A percentile compares a stretch with the other conserved stretches of the same genome.
phyloP scores from a whole-genome alignment of 768 basidiomycete genomes.

The Pisolithus sp. region DNA sequence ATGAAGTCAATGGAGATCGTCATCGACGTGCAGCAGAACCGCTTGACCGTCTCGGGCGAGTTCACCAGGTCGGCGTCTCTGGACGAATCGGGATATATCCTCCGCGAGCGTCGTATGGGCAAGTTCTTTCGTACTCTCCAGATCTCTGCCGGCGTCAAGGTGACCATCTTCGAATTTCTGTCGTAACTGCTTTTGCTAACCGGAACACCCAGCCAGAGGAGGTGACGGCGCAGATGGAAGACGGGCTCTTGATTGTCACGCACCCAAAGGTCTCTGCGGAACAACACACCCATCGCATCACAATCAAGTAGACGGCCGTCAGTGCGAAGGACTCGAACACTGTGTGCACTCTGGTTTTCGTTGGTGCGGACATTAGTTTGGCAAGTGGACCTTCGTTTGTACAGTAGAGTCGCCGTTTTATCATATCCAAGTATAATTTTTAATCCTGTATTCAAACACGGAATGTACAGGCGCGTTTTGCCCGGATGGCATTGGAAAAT shows the following conservation, averaged over 20 bases:
- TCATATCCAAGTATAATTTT: no score
- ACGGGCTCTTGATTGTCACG: constrained; percentile 44
- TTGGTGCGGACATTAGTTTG: no score
- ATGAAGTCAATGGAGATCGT: constrained; percentile 43
- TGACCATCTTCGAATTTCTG: constrained; percentile 9
- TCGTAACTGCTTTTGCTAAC: not conserved
- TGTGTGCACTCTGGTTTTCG: no score
- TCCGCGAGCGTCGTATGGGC: constrained; percentile 42
- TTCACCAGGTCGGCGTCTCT: constrained; percentile 26
- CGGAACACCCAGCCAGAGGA: constrained; percentile 20
- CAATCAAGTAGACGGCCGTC: constrained; percentile 7
- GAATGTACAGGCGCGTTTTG: no score
- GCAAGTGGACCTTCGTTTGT: no score
- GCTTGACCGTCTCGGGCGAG: constrained; percentile 49
- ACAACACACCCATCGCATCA: constrained; percentile 39
- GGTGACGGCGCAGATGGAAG: constrained; percentile 42
- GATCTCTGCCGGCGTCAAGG: constrained; percentile 45
- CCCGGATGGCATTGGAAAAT: no score
- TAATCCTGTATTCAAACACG: no score
- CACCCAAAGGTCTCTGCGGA: constrained; percentile 45
- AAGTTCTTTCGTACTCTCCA: constrained; percentile 43
- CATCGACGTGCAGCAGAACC: constrained; percentile 46
- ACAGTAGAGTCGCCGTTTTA: no score
- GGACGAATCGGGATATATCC: constrained; percentile 30
- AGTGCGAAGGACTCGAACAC: no score